These are phyloP conservation scores for Pseudoscleropodium purum DNA, from an alignment of 225 moss, liverwort and hornwort genomes.

Conservation along the genomic window DNA sequence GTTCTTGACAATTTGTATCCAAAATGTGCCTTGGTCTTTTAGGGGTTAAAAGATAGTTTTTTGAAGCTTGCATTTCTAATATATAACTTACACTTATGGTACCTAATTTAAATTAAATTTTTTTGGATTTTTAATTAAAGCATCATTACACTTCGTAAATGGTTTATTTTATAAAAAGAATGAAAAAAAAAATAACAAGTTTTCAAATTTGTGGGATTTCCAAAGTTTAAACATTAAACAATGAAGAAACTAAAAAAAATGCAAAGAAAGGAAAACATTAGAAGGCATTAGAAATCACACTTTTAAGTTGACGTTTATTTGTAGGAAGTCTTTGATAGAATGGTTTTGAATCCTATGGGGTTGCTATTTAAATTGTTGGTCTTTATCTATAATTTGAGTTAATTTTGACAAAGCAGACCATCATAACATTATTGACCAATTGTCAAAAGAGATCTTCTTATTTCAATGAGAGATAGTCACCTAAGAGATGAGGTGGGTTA, in stretches of 20 bases:
- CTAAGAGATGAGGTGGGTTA: not conserved
- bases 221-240: not conserved
- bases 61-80: not conserved
- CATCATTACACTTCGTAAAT: not conserved
- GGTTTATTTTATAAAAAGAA: too few relatives aligned
- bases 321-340: not conserved
- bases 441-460: not conserved
- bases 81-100: not conserved
- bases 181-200: not conserved
- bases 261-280: too few relatives aligned
- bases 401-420: rapidly evolving
- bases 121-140: not conserved
- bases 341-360: not conserved
- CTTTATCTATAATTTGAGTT: not conserved
- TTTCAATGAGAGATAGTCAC: not conserved
- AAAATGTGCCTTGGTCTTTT: too few relatives aligned
- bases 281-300: rapidly evolving
- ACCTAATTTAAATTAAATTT: rapidly evolving
- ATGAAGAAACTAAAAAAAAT: not conserved
- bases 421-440: not conserved
- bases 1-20: too few relatives aligned
- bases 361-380: not conserved
- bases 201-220: not conserved
- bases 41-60: not conserved
- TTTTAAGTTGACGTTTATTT: not conserved